phyloP scores from a whole-genome alignment of 495 filamentous ascomycete genomes.

The Aspergillus bridgeri region DNA sequence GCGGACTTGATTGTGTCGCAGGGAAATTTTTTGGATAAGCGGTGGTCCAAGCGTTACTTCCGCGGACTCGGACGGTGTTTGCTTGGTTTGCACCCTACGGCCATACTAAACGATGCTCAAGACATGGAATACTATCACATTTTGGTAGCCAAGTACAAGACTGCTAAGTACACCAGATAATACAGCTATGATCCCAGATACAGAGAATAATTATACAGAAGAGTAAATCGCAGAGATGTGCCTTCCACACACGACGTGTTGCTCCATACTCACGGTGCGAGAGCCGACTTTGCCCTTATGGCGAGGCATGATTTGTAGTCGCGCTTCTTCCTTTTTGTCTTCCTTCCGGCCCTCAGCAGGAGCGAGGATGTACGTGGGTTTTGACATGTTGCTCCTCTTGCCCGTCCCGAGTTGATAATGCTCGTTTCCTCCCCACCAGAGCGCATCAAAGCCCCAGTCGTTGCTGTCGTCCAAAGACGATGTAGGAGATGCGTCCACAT shows the following conservation, averaged over 20 bases:
- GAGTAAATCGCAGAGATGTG: conserved; percentile 79
- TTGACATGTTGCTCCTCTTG: conserved; percentile 71
- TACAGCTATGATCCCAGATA: conserved; percentile 1
- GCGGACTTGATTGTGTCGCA: conserved; percentile 13
- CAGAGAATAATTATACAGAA: conserved; percentile 18
- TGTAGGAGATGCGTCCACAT: conserved; percentile 48
- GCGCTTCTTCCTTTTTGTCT: conserved; percentile 58
- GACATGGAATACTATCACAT: conserved; percentile 3
- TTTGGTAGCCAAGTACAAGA: conserved; percentile 1
- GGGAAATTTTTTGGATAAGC: conserved; percentile 42
- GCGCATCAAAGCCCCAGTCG: conserved; percentile 76
- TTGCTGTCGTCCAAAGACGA: conserved; percentile 47
- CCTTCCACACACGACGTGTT: conserved; percentile 84
- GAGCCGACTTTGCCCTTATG: conserved; percentile 63
- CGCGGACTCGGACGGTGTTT: conserved; percentile 31
- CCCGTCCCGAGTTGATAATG: conserved; percentile 89
- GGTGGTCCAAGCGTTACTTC: conserved; percentile 40
- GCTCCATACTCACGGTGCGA: conserved; percentile 71
- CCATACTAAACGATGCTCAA: background rate
- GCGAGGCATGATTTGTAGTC: conserved; percentile 82
- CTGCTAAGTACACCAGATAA: background rate
- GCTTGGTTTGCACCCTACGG: conserved; percentile 24
- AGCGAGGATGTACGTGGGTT: conserved; percentile 75
- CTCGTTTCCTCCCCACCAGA: conserved; percentile 96
- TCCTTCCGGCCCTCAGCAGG: conserved; percentile 52